phyloP scores from a whole-genome alignment of 2,329 filamentous ascomycete species.

The Verruconis gallopava region DNA sequence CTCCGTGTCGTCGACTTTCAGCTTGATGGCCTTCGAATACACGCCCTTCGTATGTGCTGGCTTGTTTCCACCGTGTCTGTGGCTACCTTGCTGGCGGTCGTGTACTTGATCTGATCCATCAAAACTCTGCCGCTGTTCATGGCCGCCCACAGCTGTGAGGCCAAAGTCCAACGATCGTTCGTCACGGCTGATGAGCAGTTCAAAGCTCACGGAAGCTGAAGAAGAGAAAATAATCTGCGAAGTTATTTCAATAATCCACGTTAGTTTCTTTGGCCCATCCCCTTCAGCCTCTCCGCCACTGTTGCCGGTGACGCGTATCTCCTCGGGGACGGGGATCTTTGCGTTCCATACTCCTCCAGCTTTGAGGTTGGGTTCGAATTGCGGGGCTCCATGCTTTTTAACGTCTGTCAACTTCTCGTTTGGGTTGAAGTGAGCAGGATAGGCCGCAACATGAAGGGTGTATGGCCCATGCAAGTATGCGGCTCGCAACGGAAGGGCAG shows the following conservation, averaged over 20 bases:
- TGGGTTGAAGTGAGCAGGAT: slow-evolving; percentile 71
- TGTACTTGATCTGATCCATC: slow-evolving; percentile 33
- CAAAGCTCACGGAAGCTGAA: slow-evolving; percentile 76
- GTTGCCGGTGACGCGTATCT: slow-evolving; percentile 52
- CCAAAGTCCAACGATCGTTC: slow-evolving; percentile 65
- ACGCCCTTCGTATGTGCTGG: slow-evolving; percentile 56
- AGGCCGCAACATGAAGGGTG: slow-evolving; percentile 74
- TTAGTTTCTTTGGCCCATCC: slow-evolving; percentile 38
- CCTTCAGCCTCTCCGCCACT: neutral
- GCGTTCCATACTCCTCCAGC: slow-evolving; percentile 80
- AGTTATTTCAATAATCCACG: slow-evolving; percentile 82
- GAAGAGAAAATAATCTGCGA: slow-evolving; percentile 91
- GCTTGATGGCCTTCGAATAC: slow-evolving; percentile 65
- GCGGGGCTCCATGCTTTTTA: slow-evolving; percentile 61
- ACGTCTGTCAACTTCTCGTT: slow-evolving; percentile 63
- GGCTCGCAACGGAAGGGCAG: slow-evolving; percentile 76
- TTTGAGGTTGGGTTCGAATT: slow-evolving; percentile 94
- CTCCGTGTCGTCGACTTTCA: slow-evolving; percentile 78
- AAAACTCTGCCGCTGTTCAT: slow-evolving; percentile 24
- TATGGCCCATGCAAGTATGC: slow-evolving; percentile 96
- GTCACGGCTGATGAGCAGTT: slow-evolving; percentile 75
- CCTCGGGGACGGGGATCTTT: slow-evolving; percentile 65
- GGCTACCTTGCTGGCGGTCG: slow-evolving; percentile 57
- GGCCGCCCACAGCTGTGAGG: slow-evolving; percentile 39
- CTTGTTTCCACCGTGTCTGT: slow-evolving; percentile 35